Evolutionary conservation across 768 basidiomycete genomes (phyloP).

Genomic region (Boletus reticuloceps): DNA sequence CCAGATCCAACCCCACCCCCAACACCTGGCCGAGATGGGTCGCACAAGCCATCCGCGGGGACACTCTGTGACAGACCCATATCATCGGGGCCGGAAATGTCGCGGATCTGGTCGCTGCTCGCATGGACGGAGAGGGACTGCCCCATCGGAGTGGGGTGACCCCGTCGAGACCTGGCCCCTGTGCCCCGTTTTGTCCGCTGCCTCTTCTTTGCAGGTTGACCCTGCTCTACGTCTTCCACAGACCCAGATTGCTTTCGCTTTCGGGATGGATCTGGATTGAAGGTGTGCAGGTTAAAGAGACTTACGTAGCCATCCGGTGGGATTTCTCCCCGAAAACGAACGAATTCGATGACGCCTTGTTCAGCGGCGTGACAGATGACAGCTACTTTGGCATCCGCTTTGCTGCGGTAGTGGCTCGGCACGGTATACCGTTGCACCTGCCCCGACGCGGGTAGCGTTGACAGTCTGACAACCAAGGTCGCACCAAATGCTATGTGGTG

Average conservation of each 20-base stretch:
- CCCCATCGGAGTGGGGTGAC: neutral
- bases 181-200: conserved; percentile 27
- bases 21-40: conserved; percentile 17
- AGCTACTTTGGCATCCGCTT: conserved; percentile 61
- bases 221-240: conserved; percentile 13
- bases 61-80: conserved; percentile 18
- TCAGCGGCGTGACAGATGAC: conserved; percentile 52
- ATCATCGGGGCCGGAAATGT: conserved; percentile 15
- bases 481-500: conserved; percentile 52
- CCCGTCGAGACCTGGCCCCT: conserved; percentile 15
- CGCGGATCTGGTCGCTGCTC: conserved; percentile 16
- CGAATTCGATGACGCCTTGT: conserved; percentile 55
- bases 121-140: neutral
- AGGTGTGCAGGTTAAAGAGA: conserved; percentile 30
- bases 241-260: conserved; percentile 39
- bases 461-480: conserved; percentile 43
- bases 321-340: conserved; percentile 50
- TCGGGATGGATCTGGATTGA: conserved; percentile 24
- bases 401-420: conserved; percentile 50
- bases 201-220: conserved; percentile 25
- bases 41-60: conserved; percentile 8
- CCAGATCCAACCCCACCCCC: conserved; percentile 19
- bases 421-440: conserved; percentile 46
- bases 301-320: conserved; percentile 42
- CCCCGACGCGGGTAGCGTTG: conserved; percentile 27